Percentiles rank a stretch among this genome's conserved stretches.
Evolutionary conservation across 2,329 filamentous ascomycete species (phyloP).

Genomic region (Dactylellina leptospora): DNA sequence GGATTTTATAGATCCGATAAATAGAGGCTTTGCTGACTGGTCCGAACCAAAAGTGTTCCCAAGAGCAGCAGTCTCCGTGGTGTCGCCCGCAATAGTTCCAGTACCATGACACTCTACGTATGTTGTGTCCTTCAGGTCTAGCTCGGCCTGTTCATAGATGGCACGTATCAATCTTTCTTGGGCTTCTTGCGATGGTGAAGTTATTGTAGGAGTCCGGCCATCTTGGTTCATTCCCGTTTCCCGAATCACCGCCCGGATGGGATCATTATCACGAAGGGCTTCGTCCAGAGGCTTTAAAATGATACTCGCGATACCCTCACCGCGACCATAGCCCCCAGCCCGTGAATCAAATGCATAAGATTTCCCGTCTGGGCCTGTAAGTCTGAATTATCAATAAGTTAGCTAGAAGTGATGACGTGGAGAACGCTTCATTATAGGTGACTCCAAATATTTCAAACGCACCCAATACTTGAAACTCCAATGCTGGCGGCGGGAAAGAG

Average conservation of each 20-base stretch:
- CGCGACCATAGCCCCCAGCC: conserved; percentile 59
- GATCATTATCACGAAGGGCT: conserved; percentile 59
- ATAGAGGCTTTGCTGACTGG: conserved; percentile 51
- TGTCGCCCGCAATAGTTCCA: conserved; percentile 68
- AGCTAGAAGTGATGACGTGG: too few relatives aligned
- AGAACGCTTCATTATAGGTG: too few relatives aligned
- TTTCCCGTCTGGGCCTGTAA: conserved; percentile 59
- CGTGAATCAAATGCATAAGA: conserved; percentile 59
- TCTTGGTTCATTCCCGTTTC: conserved; percentile 57
- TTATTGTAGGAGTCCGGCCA: conserved; percentile 60
- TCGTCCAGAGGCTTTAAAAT: conserved; percentile 49
- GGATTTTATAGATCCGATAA: conserved; percentile 64
- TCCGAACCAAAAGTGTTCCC: conserved; percentile 10
- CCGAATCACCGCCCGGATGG: conserved; percentile 59
- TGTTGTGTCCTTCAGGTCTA: conserved; percentile 55
- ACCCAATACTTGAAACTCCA: conserved; percentile 57
- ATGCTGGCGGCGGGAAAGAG: conserved; percentile 58
- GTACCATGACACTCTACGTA: conserved; percentile 67
- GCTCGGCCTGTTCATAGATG: conserved; percentile 56
- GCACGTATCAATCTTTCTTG: conserved; percentile 60
- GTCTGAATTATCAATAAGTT: too few relatives aligned
- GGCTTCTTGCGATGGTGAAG: conserved; percentile 58
- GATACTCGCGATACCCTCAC: conserved; percentile 59
- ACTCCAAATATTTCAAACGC: conserved; percentile 55
- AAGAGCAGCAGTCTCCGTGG: conserved; percentile 66